A percentile compares a stretch with the other conserved stretches of the same genome.
phyloP scores from a whole-genome alignment of 495 filamentous ascomycete species.

The Neurospora sp. region DNA sequence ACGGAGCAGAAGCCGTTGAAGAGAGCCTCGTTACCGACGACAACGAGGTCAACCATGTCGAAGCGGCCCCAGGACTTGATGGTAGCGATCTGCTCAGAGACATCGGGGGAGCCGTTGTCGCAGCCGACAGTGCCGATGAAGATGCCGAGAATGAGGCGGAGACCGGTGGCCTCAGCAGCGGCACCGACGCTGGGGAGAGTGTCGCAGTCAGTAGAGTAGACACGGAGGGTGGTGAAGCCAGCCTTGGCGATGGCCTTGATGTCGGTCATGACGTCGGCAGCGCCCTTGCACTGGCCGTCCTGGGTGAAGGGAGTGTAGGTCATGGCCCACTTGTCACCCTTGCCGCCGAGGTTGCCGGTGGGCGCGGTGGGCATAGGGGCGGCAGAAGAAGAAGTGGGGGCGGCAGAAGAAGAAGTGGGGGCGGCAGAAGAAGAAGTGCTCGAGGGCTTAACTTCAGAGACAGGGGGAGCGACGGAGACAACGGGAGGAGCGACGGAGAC shows the following conservation, averaged over 20 bases:
- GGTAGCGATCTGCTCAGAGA: constrained; percentile 56
- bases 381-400: constrained; percentile 11
- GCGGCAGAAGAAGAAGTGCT: constrained; percentile 9
- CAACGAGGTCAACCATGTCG: constrained; percentile 65
- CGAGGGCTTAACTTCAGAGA: constrained; percentile 9
- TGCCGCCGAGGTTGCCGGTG: constrained; percentile 27
- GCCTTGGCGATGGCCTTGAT: constrained; percentile 56
- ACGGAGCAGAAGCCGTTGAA: constrained; percentile 57
- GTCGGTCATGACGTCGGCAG: constrained; percentile 49
- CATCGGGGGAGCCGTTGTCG: constrained; percentile 36
- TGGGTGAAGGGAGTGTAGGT: constrained; percentile 80
- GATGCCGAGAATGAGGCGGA: constrained; percentile 79
- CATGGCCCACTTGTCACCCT: constrained; percentile 67
- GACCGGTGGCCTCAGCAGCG: constrained; percentile 47
- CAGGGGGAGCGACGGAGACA: not conserved
- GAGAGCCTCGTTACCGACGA: constrained; percentile 85
- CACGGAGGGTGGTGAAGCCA: constrained; percentile 73
- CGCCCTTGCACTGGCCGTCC: constrained; percentile 56
- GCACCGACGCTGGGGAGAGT: constrained; percentile 63
- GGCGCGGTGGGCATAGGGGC: constrained; percentile 13
- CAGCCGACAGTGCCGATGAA: constrained; percentile 61
- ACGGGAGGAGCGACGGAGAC: not conserved
- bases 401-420: constrained; percentile 9
- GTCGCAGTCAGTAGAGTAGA: constrained; percentile 89
- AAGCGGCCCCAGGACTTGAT: constrained; percentile 68